A percentile compares a stretch with the other conserved stretches of the same genome.
These are phyloP conservation scores for Colletotrichum sidae DNA, from an alignment of 2,329 filamentous ascomycete genomes.

Conservation along the genomic window DNA sequence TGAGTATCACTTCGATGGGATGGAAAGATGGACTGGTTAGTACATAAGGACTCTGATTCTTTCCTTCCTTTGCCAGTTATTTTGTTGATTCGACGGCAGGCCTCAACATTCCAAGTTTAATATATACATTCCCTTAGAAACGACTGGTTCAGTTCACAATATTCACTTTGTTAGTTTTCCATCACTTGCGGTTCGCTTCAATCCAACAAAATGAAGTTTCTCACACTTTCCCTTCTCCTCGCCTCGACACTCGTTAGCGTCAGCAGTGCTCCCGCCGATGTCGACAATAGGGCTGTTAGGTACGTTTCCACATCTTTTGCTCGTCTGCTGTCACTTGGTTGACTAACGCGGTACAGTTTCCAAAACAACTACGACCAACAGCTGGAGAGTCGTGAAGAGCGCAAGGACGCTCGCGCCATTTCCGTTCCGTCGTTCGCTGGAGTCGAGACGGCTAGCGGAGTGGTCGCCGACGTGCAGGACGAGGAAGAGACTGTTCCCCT, in stretches of 20 bases:
- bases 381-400: conserved; percentile 28
- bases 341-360: neutral
- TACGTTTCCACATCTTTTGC: neutral
- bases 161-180: conserved; percentile 4
- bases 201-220: conserved; percentile 35
- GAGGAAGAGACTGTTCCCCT: conserved; percentile 22
- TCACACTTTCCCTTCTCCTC: conserved; percentile 28
- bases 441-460: conserved; percentile 30
- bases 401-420: conserved; percentile 25
- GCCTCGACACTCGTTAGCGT: conserved; percentile 36
- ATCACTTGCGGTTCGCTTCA: conserved; percentile 28
- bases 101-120: conserved; percentile 29
- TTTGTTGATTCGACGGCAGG: conserved; percentile 26
- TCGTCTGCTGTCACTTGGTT: neutral
- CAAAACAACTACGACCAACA: conserved; percentile 28
- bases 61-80: neutral
- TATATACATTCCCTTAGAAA: conserved; percentile 31
- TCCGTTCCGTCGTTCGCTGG: conserved; percentile 30
- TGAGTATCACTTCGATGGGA: conserved; percentile 11
- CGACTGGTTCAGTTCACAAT: conserved; percentile 11
- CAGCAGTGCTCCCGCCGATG: conserved; percentile 34
- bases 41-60: conserved; percentile 23
- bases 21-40: neutral
- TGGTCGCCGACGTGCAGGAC: conserved; percentile 25
- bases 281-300: conserved; percentile 34